Base-by-base conservation (phyloP, 2,329 filamentous ascomycete genomes). In the Fusarium sp. region DNA sequence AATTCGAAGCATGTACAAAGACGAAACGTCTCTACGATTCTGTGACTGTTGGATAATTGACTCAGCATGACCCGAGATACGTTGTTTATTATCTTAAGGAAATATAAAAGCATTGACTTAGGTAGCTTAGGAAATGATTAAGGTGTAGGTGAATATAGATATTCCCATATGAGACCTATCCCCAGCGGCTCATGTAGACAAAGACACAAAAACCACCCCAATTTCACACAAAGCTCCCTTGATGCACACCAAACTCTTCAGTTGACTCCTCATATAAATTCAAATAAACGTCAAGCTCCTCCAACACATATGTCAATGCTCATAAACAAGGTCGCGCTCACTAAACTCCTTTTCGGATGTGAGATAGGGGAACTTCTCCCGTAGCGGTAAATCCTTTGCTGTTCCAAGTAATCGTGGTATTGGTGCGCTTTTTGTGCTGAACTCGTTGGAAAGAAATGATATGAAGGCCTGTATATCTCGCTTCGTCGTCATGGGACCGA, bases 401-500 rank as follows among this genome's bases (percentile, higher is more conserved):
- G 67, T 16, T 42, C 69, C 74, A 16, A 78, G 42, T 6, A 74
- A 30, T 2, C 57, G 47, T 18, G 64, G 53, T n/a, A 57, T 35
- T 9, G 44, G 18, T 12, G 61, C 52, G 13, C 56, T 64, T 9
- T 65, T 54, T 3, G 37, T 58, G 18, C 73, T 38, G 42, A 78
- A 78, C 19, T 75, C 64, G 18, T 68, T 68, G 50, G 68, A 81
- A 16, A 88, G 74, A 64, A 89, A 89, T 6, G 79, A 68, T 12
- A 88, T 57, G 42, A 89, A 85, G 1, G 79, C 77, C 25, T 88
- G 84, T 19, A 91, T 84, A 69, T 92, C 90, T 6, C 82, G 79
- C 25, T 84, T 78, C 5, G 87, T 90, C 69, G 86, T 90, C 88
- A 90, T 90, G 18, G 89, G 89, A 0, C 90, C 90, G 4, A 92